phyloP scores from a whole-genome alignment of 306 rosid species.

The Quercus aquifolioides region DNA sequence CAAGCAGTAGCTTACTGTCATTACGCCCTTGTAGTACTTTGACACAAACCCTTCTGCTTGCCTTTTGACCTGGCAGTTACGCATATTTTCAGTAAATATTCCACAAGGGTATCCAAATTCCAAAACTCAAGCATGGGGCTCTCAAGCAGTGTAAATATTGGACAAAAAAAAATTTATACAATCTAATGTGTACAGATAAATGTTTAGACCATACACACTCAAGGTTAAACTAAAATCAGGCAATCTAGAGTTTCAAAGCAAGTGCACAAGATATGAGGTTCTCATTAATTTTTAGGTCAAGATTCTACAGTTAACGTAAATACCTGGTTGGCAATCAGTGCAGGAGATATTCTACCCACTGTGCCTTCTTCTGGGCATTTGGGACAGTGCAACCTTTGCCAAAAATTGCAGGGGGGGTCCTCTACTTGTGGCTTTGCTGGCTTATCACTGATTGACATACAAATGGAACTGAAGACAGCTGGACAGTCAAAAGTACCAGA shows the following conservation, averaged over 20 bases:
- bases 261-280: not conserved
- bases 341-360: constrained; percentile 65
- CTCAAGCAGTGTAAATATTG: not conserved
- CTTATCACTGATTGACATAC: constrained; percentile 45
- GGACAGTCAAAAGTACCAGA: constrained; percentile 69
- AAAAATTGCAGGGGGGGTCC: constrained; percentile 48
- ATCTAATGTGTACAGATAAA: not conserved
- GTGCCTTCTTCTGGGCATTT: constrained; percentile 70
- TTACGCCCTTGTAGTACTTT: constrained; percentile 65
- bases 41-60: constrained; percentile 72
- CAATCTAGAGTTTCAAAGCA: not conserved
- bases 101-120: not conserved
- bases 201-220: not conserved
- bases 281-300: not conserved
- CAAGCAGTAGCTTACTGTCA: constrained; percentile 53
- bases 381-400: constrained; percentile 66
- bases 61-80: constrained; percentile 67
- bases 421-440: constrained; percentile 32
- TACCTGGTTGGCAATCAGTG: constrained; percentile 87
- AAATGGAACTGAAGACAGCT: constrained; percentile 54
- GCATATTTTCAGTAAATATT: not conserved
- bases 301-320: not conserved
- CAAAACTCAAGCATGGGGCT: not conserved
- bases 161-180: not conserved
- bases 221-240: not conserved